A percentile compares a stretch with the other conserved stretches of the same genome.
phyloP scores from a whole-genome alignment of 1,139 yeast genomes.

The Kluyveromyces marxianus region DNA sequence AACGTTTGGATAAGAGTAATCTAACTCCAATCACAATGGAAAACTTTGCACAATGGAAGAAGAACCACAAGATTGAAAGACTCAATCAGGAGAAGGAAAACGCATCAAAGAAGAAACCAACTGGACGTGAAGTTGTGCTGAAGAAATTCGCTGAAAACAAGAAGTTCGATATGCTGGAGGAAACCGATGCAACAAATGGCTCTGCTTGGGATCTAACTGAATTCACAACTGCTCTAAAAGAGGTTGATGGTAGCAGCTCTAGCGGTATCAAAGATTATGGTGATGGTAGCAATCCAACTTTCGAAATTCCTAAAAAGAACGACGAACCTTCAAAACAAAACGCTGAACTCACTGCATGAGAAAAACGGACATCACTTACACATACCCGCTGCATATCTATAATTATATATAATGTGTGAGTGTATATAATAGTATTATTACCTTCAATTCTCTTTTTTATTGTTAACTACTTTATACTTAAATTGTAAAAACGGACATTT shows the following conservation, averaged over 20 bases:
- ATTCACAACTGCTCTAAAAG: conserved; percentile 27
- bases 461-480: background rate
- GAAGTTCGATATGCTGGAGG: conserved; percentile 38
- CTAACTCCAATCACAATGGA: conserved; percentile 86
- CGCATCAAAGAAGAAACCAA: conserved; percentile 33
- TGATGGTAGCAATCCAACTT: conserved; percentile 35
- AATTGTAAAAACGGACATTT: background rate
- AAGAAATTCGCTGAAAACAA: conserved; percentile 63
- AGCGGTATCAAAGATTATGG: conserved; percentile 35
- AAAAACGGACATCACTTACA: background rate
- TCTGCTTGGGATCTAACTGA: conserved; percentile 69
- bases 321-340: background rate
- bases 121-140: conserved; percentile 78
- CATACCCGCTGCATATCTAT: background rate
- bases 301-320: conserved; percentile 20
- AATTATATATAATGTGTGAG: background rate
- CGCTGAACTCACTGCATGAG: conserved; percentile 1
- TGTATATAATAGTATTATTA: too few relatives aligned
- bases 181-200: conserved; percentile 40
- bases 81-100: conserved; percentile 50
- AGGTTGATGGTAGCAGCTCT: conserved; percentile 22
- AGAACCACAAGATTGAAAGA: conserved; percentile 54
- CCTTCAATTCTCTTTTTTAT: too few relatives aligned
- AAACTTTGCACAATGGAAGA: conserved; percentile 81
- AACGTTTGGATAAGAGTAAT: conserved; percentile 64